phyloP scores from a whole-genome alignment of 2,329 filamentous ascomycete genomes.

The Myriosclerotinia duriaeana region DNA sequence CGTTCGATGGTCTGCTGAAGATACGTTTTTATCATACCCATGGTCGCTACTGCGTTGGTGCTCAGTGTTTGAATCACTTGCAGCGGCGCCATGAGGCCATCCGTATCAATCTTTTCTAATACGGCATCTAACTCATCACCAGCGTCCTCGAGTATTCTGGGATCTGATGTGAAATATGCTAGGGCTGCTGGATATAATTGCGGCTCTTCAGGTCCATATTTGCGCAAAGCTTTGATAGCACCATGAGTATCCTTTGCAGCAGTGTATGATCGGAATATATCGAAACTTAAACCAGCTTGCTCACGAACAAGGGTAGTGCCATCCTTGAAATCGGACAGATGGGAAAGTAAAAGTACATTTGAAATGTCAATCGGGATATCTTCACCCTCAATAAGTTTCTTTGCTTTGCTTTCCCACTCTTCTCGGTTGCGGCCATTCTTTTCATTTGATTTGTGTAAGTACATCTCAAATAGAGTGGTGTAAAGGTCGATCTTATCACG shows the following conservation, averaged over 20 bases:
- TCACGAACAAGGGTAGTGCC: constrained; percentile 92
- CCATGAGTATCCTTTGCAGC: constrained; percentile 87
- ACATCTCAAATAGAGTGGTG: constrained; percentile 97
- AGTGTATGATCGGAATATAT: constrained; percentile 96
- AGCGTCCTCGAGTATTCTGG: constrained; percentile 77
- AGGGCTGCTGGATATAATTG: constrained; percentile 90
- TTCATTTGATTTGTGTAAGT: constrained; percentile 81
- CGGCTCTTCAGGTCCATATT: constrained; percentile 89
- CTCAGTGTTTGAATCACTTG: constrained; percentile 93
- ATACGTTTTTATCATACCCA: constrained; percentile 96
- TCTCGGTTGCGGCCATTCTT: constrained; percentile 69
- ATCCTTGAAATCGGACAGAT: constrained; percentile 84
- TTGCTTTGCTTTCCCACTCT: constrained; percentile 88
- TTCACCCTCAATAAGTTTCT: constrained; percentile 78
- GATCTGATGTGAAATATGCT: constrained; percentile 87
- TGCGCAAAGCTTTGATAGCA: constrained; percentile 83
- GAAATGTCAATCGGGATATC: constrained; percentile 88
- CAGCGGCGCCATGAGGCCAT: constrained; percentile 89
- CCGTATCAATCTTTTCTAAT: constrained; percentile 81
- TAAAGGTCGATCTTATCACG: constrained; percentile 82
- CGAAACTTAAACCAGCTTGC: constrained; percentile 84
- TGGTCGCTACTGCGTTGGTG: constrained; percentile 79
- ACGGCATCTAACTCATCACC: constrained; percentile 81
- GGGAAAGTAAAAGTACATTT: constrained; percentile 88
- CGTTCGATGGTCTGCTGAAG: constrained; percentile 83